Evolutionary conservation across 805 yeast species (phyloP).

Genomic region (Zygosaccharomyces pseudorouxii): DNA sequence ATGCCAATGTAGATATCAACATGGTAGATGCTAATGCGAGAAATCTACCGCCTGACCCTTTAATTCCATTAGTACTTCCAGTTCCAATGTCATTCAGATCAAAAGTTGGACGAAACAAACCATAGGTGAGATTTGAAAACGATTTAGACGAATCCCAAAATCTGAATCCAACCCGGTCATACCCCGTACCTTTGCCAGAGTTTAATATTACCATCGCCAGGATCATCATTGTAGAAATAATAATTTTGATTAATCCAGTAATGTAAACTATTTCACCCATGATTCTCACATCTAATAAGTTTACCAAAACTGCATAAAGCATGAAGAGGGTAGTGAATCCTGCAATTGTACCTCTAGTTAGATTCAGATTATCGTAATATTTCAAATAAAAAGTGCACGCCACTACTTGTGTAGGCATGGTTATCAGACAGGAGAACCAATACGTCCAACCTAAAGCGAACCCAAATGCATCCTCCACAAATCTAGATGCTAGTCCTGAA

Average conservation of each 20-base stretch:
- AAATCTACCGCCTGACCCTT: conserved; percentile 57
- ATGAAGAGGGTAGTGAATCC: conserved; percentile 66
- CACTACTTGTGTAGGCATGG: conserved; percentile 60
- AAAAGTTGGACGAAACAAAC: conserved; percentile 69
- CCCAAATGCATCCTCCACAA: conserved; percentile 62
- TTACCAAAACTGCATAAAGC: conserved; percentile 42
- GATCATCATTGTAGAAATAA: conserved; percentile 49
- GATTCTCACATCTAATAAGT: conserved; percentile 62
- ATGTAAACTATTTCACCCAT: conserved; percentile 72
- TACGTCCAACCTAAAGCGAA: conserved; percentile 66
- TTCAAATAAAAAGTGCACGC: conserved; percentile 60
- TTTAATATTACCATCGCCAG: conserved; percentile 63
- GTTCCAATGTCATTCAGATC: conserved; percentile 59
- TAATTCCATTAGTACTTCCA: conserved; percentile 51
- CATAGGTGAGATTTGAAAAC: conserved; percentile 47
- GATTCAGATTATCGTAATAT: conserved; percentile 54
- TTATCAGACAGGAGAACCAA: conserved; percentile 50
- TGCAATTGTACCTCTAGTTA: conserved; percentile 48
- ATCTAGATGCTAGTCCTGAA: conserved; percentile 57
- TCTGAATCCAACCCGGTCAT: conserved; percentile 52
- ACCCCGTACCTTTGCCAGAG: conserved; percentile 38
- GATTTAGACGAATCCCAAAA: conserved; percentile 57
- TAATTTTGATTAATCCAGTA: conserved; percentile 53
- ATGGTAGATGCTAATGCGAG: conserved; percentile 58
- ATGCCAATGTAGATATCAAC: conserved; percentile 65